Conservation (phyloP, 768 basidiomycete genomes). For the Infundibulicybe gibba region DNA sequence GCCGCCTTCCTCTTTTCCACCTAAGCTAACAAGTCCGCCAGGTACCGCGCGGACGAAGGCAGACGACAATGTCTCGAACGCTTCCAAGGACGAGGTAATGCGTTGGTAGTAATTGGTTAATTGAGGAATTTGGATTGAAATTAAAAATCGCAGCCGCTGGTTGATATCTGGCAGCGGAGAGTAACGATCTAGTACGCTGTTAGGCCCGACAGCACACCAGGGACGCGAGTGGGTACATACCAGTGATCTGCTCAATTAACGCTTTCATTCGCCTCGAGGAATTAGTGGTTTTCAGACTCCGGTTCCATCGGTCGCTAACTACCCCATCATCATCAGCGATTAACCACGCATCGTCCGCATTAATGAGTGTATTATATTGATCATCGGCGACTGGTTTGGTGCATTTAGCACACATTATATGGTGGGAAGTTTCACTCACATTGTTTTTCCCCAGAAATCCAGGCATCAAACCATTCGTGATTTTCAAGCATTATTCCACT, state of each 20-base stretch:
- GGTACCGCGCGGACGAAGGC: slow-evolving; percentile 89
- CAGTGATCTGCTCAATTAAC: slow-evolving; percentile 89
- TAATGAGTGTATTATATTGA: slow-evolving; percentile 84
- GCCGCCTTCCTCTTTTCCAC: slow-evolving; percentile 34
- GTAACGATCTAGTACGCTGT: slow-evolving; percentile 71
- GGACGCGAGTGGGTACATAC: slow-evolving; percentile 43
- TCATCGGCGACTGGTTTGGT: slow-evolving; percentile 69
- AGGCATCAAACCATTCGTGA: slow-evolving; percentile 86
- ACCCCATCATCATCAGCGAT: slow-evolving; percentile 64
- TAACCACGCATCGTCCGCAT: slow-evolving; percentile 80
- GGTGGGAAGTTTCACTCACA: slow-evolving; percentile 54
- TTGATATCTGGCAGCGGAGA: slow-evolving; percentile 74
- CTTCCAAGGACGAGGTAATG: slow-evolving; percentile 83
- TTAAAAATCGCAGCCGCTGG: slow-evolving; percentile 82
- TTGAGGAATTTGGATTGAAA: slow-evolving; percentile 81
- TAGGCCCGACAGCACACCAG: neutral
- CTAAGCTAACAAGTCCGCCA: slow-evolving; percentile 73
- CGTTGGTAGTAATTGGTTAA: slow-evolving; percentile 74
- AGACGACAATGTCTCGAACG: slow-evolving; percentile 90
- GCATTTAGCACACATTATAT: neutral
- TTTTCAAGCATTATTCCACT: slow-evolving; percentile 80
- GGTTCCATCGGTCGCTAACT: slow-evolving; percentile 33
- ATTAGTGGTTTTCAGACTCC: slow-evolving; percentile 65
- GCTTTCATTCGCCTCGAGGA: slow-evolving; percentile 83
- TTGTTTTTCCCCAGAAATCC: slow-evolving; percentile 85